These are phyloP conservation scores for Claviceps digitariae DNA, from an alignment of 2,329 filamentous ascomycete species.

Conservation along the genomic window DNA sequence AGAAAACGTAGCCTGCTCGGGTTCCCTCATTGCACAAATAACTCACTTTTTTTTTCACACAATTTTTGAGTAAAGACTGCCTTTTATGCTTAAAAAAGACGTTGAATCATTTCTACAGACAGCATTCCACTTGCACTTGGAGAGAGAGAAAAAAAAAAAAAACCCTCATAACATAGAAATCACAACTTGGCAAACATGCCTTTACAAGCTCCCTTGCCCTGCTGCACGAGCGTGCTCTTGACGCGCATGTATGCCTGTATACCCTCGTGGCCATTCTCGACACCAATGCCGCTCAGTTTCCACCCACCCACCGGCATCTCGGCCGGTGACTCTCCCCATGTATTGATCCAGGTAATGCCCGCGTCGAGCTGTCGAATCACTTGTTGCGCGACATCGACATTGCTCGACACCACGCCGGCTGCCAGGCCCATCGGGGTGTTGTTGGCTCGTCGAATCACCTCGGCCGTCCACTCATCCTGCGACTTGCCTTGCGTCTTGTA, in stretches of 20 bases:
- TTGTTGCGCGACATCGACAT: constrained; percentile 60
- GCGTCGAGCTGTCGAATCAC: constrained; percentile 61
- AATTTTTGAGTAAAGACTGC: too few relatives aligned
- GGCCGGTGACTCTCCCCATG: constrained; percentile 82
- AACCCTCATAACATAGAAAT: too few relatives aligned
- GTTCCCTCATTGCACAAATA: too few relatives aligned
- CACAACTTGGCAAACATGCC: constrained; percentile 59
- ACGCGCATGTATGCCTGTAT: constrained; percentile 74
- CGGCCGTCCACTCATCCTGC: constrained; percentile 37
- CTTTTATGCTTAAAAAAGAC: too few relatives aligned
- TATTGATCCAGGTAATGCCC: constrained; percentile 86
- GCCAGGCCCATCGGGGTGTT: constrained; percentile 65
- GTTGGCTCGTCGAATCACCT: constrained; percentile 62
- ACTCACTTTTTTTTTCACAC: not conserved
- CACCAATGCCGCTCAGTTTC: constrained; percentile 79
- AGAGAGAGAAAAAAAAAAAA: not conserved
- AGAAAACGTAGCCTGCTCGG: too few relatives aligned
- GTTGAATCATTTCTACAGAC: too few relatives aligned
- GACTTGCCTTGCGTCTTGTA: constrained; percentile 40
- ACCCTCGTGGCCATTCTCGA: constrained; percentile 72
- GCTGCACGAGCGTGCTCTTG: constrained; percentile 79
- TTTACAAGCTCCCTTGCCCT: constrained; percentile 50
- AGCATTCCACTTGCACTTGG: too few relatives aligned
- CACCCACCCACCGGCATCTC: constrained; percentile 90
- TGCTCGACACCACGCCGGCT: constrained; percentile 68